Conservation (phyloP, 352 stramenopile genomes). For the Globisporangium splendens region DNA sequence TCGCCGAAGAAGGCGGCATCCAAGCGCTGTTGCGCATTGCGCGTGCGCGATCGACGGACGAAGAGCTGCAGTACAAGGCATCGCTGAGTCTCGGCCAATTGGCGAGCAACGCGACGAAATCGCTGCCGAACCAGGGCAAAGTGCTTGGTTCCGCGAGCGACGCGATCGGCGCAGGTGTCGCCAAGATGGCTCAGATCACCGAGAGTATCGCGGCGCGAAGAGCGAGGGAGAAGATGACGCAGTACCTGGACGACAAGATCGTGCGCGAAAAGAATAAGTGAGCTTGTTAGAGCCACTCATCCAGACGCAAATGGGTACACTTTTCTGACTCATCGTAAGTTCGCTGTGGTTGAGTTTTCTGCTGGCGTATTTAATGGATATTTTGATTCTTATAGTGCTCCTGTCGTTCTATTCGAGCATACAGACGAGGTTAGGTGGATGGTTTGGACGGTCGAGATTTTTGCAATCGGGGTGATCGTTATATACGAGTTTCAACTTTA, state of each 20-base stretch:
- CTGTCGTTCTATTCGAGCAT: no score
- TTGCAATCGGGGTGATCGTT: no score
- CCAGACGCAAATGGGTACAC: background rate
- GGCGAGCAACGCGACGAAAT: slow-evolving; percentile 87
- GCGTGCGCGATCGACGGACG: slow-evolving; percentile 86
- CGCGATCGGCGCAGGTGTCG: slow-evolving; percentile 56
- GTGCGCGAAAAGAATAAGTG: slow-evolving; percentile 33
- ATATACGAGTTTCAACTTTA: no score
- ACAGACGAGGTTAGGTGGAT: no score
- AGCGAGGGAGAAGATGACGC: slow-evolving; percentile 65
- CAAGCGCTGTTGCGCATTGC: slow-evolving; percentile 93
- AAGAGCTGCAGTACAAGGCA: slow-evolving; percentile 95
- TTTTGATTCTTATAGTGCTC: no score
- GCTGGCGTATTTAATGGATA: background rate
- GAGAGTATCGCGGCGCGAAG: slow-evolving; percentile 63
- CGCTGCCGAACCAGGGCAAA: slow-evolving; percentile 64
- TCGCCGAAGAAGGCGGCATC: slow-evolving; percentile 95
- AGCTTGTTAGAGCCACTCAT: background rate
- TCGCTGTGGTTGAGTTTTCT: no score
- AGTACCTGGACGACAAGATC: slow-evolving; percentile 85
- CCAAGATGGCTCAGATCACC: slow-evolving; percentile 77
- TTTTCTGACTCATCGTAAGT: background rate
- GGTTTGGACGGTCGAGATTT: no score
- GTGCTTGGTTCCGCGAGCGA: slow-evolving; percentile 34
- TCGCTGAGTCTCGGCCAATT: slow-evolving; percentile 91